phyloP scores from a whole-genome alignment of 2,329 filamentous ascomycete species.

The Fusarium penzigii region DNA sequence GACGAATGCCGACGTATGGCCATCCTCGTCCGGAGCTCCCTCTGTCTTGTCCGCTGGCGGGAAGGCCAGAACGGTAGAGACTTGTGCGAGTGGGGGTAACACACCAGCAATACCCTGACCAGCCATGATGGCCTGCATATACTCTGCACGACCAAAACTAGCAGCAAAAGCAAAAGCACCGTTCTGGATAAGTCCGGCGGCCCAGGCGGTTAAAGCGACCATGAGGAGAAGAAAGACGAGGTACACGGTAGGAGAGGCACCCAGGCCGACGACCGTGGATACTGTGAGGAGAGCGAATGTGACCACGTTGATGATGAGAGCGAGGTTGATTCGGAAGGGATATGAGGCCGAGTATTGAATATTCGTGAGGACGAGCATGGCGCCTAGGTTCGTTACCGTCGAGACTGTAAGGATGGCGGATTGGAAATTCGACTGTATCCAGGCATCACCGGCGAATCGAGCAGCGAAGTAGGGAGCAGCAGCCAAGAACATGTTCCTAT shows the following conservation, averaged over 20 bases:
- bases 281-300: constrained; percentile 77
- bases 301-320: constrained; percentile 74
- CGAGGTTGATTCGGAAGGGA: constrained; percentile 77
- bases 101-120: constrained; percentile 93
- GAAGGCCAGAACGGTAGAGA: constrained; percentile 71
- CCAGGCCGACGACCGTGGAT: constrained; percentile 71
- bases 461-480: constrained; percentile 89
- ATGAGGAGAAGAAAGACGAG: constrained; percentile 80
- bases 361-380: constrained; percentile 75
- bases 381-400: constrained; percentile 76
- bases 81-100: constrained; percentile 83
- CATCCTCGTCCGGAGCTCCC: constrained; percentile 18
- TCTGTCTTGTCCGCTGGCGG: constrained; percentile 40
- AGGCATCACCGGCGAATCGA: constrained; percentile 71
- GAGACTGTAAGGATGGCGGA: constrained; percentile 85
- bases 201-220: constrained; percentile 77
- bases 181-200: constrained; percentile 87
- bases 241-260: constrained; percentile 65
- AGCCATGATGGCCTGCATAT: constrained; percentile 95
- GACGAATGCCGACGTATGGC: constrained; percentile 69
- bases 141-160: constrained; percentile 81
- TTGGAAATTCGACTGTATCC: constrained; percentile 82
- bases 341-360: constrained; percentile 85
- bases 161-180: constrained; percentile 90
- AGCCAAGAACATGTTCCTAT: constrained; percentile 97